A percentile compares a stretch with the other conserved stretches of the same genome.
Conservation (phyloP, 1,284 basidiomycete genomes). For the Cutaneotrichosporon curvatum region DNA sequence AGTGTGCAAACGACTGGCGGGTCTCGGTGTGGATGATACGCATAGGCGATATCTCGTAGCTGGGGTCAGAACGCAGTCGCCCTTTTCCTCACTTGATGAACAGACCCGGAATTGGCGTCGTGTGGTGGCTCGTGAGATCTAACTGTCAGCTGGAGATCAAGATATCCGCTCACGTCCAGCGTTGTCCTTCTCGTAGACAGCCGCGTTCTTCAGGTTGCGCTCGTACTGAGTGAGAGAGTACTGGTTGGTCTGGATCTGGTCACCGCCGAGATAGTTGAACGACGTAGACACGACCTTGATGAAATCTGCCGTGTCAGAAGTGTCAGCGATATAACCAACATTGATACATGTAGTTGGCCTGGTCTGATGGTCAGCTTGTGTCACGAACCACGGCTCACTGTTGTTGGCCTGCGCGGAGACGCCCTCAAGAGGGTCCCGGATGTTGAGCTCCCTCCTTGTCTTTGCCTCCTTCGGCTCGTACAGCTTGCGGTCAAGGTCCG, state of each 20-base stretch:
- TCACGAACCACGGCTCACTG: neutral
- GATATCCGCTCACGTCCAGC: conserved; percentile 52
- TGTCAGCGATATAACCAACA: conserved; percentile 1
- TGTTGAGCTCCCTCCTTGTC: conserved; percentile 57
- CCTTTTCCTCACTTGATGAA: conserved; percentile 65
- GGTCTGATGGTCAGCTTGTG: conserved; percentile 2
- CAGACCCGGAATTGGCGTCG: conserved; percentile 69
- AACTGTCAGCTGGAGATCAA: conserved; percentile 17
- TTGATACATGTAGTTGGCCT: conserved; percentile 8
- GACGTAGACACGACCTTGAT: conserved; percentile 92
- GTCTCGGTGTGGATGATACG: conserved; percentile 84
- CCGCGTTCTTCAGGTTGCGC: conserved; percentile 65
- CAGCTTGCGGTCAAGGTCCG: conserved; percentile 49
- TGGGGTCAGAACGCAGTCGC: conserved; percentile 6
- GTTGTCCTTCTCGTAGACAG: conserved; percentile 51
- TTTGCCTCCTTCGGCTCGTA: conserved; percentile 60
- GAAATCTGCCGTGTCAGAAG: conserved; percentile 5
- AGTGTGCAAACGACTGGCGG: conserved; percentile 91
- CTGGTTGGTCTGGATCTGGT: conserved; percentile 55
- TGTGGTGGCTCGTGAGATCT: conserved; percentile 65
- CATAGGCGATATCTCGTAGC: conserved; percentile 94
- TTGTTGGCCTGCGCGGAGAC: conserved; percentile 9
- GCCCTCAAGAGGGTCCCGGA: conserved; percentile 77
- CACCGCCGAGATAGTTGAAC: conserved; percentile 72
- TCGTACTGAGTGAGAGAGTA: conserved; percentile 96